Evolutionary conservation across 2,329 filamentous ascomycete genomes (phyloP), one percentile per base, ranked within the genome.

Genomic region (Botrytis elliptica): DNA sequence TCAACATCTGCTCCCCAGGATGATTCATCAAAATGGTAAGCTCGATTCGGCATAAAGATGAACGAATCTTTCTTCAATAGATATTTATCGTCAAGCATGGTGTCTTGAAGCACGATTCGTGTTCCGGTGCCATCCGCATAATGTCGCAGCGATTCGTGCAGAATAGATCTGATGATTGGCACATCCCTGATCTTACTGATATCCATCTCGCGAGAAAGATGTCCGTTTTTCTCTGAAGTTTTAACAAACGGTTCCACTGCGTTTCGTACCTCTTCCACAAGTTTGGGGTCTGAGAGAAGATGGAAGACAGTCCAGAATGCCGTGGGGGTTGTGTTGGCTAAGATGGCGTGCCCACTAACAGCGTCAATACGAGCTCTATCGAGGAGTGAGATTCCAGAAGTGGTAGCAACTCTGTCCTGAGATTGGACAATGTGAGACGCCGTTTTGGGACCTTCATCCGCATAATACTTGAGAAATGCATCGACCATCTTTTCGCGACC

Each of bases 51-150:
- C 55, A 70, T 60, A 10, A 70, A 59, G 25, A 60, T 4, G n/a
- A 70, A 70, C 12, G 67, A 44, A 8, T 40, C 66, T 29, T 69
- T 69, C 25, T 69, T 69, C 18, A 69, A 18, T 22, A 69, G 36
- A 57, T 69, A 69, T 52, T 55, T 25, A 20, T 42, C 36, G 18
- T 57, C 49, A 20, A 57, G 66, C 22, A 69, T 55, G 12, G 66
- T 59, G 18, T 69, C 66, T 42, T 69, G 20, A 38, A 42, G 29
- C 25, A 69, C 49, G 33, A 57, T 69, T 33, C 66, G 29, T 12
- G 66, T 69, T 42, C 66, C 49, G 18, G 66, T 40, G 12, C 66
- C 66, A 18, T 38, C 14, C 1, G 29, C 49, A n/a, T 69, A 57
- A 38, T 40, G 12, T 55, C 66, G 66, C 33, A 59, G 20, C 14